A percentile compares a stretch with the other conserved stretches of the same genome.
Evolutionary conservation across 495 filamentous ascomycete species (phyloP).

Genomic region (Entonaema liquescens): DNA sequence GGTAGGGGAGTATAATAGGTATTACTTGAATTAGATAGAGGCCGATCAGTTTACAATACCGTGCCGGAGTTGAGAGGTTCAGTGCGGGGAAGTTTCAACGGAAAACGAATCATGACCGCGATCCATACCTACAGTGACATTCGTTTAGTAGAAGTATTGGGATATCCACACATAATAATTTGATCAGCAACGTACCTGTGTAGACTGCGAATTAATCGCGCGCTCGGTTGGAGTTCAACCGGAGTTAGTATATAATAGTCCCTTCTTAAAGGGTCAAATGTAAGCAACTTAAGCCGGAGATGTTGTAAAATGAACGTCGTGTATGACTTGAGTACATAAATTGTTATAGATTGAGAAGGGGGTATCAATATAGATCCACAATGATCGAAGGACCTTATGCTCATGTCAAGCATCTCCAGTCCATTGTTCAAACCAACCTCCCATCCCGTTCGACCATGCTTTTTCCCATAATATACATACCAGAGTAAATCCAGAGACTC

Average conservation of each 20-base stretch:
- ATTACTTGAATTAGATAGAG: background rate
- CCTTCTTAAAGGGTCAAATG: background rate
- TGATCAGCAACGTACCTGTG: constrained; percentile 4
- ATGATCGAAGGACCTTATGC: constrained; percentile 35
- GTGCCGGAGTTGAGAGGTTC: background rate
- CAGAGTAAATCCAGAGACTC: background rate
- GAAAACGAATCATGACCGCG: constrained; percentile 16
- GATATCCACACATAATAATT: constrained; percentile 1
- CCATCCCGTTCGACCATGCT: constrained; percentile 4
- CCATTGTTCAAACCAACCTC: constrained; percentile 15
- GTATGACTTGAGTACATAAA: background rate
- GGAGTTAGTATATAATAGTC: background rate
- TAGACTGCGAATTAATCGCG: background rate
- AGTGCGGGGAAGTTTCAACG: constrained; percentile 29
- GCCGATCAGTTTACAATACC: background rate
- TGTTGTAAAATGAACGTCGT: constrained; percentile 5
- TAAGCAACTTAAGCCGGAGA: background rate
- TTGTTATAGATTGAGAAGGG: constrained; percentile 38
- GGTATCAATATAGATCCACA: constrained; percentile 41
- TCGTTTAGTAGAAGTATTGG: constrained; percentile 18
- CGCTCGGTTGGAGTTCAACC: constrained; percentile 25
- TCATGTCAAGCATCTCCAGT: constrained; percentile 23
- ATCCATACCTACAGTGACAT: constrained; percentile 19
- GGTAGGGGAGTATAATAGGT: too few relatives aligned
- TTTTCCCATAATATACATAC: constrained; percentile 22